Conservation (phyloP, 371 early-diverging fungal species). For the Parasitella parasitica region DNA sequence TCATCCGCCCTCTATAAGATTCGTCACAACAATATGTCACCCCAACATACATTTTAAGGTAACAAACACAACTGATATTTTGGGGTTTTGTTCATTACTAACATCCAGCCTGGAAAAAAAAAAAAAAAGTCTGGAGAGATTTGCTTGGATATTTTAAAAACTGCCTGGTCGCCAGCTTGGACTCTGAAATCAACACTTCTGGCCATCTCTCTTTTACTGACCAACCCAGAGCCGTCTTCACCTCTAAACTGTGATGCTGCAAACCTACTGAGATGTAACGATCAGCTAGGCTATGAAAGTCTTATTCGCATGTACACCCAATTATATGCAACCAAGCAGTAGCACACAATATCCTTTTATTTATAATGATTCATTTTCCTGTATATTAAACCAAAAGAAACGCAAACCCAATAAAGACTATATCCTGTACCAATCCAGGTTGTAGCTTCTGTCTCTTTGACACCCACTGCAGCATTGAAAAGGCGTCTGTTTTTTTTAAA, state of each 20-base stretch:
- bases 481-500: not conserved
- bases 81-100: not conserved
- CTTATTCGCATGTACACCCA: constrained; percentile 86
- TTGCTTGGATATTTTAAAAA: constrained; percentile 80
- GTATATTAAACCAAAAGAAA: constrained; percentile 9
- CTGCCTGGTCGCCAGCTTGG: constrained; percentile 87
- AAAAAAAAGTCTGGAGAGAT: constrained; percentile 76
- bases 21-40: constrained; percentile 80
- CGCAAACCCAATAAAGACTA: constrained; percentile 17
- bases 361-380: not conserved
- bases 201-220: constrained; percentile 71
- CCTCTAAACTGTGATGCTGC: constrained; percentile 97
- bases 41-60: constrained; percentile 80
- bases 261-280: constrained; percentile 85
- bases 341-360: constrained; percentile 1
- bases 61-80: constrained; percentile 9
- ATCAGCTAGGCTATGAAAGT: constrained; percentile 82
- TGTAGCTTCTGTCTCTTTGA: not conserved
- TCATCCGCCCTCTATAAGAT: constrained; percentile 68
- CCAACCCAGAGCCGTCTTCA: constrained; percentile 79
- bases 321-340: constrained; percentile 63
- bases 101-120: too few relatives aligned
- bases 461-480: not conserved
- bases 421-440: constrained; percentile 12
- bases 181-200: constrained; percentile 70